These are phyloP conservation scores for Raphanus sativus DNA, from an alignment of 345 rosid genomes.

Conservation along the genomic window DNA sequence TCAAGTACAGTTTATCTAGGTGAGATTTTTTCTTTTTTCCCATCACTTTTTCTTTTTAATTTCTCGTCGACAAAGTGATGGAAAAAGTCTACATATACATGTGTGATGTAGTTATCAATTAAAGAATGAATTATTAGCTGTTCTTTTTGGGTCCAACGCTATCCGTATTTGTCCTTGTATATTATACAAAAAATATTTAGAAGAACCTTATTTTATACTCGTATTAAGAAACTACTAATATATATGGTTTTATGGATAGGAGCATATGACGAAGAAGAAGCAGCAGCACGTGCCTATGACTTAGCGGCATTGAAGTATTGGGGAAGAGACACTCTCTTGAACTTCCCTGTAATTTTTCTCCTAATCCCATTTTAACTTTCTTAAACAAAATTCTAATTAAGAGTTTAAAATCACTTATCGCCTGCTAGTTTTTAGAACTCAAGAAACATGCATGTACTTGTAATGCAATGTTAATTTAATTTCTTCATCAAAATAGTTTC, in stretches of 20 bases:
- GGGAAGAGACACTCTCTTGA: slow-evolving; percentile 85
- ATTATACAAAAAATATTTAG: background rate
- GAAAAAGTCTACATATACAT: slow-evolving; percentile 28
- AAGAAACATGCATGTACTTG: background rate
- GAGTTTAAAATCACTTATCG: background rate
- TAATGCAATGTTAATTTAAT: background rate
- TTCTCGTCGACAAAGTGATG: slow-evolving; percentile 23
- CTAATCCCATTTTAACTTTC: background rate
- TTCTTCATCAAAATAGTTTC: background rate
- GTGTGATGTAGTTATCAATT: slow-evolving; percentile 30
- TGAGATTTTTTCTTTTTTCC: slow-evolving; percentile 17
- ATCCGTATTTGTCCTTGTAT: background rate
- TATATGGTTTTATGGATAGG: slow-evolving; percentile 50
- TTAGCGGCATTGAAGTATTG: slow-evolving; percentile 94
- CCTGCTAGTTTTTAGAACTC: slow-evolving; percentile 1
- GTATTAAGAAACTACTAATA: background rate
- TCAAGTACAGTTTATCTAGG: slow-evolving; percentile 43
- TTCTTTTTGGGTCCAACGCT: slow-evolving; percentile 28
- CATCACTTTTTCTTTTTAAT: slow-evolving; percentile 18
- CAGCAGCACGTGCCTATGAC: slow-evolving; percentile 96
- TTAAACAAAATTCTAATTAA: background rate
- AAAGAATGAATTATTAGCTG: slow-evolving; percentile 33
- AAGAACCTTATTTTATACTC: background rate
- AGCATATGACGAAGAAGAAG: slow-evolving; percentile 86
- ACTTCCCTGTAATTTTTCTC: slow-evolving; percentile 65